These are phyloP conservation scores for Microdochium bolleyi DNA, from an alignment of 2,329 filamentous ascomycete genomes.

Conservation along the genomic window DNA sequence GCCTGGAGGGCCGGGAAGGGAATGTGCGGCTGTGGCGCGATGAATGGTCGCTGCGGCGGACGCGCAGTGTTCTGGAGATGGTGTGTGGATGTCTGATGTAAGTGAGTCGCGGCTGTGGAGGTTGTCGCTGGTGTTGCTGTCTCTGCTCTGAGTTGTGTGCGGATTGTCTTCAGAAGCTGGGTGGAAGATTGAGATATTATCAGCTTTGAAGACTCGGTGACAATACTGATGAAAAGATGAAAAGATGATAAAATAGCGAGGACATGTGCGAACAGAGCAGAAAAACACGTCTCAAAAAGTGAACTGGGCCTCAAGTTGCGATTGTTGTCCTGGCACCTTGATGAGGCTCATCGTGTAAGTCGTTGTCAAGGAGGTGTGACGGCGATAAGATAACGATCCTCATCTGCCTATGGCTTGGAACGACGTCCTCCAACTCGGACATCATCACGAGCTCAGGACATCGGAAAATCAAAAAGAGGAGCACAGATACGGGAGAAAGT, in stretches of 20 bases:
- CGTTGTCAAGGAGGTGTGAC: background rate
- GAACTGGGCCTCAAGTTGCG: background rate
- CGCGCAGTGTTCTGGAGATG: background rate
- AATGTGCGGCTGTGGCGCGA: slow-evolving; percentile 10
- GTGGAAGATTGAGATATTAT: background rate
- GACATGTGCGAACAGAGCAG: no score
- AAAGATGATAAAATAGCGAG: background rate
- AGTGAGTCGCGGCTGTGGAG: background rate
- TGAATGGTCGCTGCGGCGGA: slow-evolving; percentile 4
- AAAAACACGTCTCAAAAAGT: no score
- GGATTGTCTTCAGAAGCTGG: background rate
- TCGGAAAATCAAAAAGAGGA: background rate
- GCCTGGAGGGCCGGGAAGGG: slow-evolving; percentile 37
- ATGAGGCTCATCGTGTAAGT: background rate
- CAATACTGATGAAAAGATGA: background rate
- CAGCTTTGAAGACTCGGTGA: background rate
- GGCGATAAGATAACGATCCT: background rate
- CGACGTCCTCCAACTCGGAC: slow-evolving; percentile 1
- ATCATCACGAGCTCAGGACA: background rate
- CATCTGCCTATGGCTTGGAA: no score
- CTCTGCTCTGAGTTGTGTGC: background rate
- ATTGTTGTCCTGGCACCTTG: background rate
- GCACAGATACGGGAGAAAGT: background rate
- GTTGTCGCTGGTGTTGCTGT: background rate
- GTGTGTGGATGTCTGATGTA: background rate